phyloP scores from a whole-genome alignment of 192 early-diverging fungal genomes.

The Umbelopsis isabellina region DNA sequence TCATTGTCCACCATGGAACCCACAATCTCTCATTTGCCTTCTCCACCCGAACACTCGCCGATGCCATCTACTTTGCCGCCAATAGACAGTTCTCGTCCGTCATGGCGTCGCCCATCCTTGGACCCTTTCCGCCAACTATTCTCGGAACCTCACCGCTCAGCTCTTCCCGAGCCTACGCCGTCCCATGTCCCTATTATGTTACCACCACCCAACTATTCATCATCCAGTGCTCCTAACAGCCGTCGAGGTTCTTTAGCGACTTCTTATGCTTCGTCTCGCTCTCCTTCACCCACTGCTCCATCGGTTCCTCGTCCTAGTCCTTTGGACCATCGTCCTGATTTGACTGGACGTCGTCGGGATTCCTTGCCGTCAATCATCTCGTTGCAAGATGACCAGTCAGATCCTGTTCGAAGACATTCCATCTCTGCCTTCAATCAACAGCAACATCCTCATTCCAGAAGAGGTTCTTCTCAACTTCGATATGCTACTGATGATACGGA shows the following conservation, averaged over 20 bases:
- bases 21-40: slow-evolving; percentile 12
- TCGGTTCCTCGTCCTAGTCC: slow-evolving; percentile 27
- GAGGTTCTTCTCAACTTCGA: slow-evolving; percentile 31
- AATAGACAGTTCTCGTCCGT: slow-evolving; percentile 17
- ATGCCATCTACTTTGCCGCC: slow-evolving; percentile 17
- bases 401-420: slow-evolving; percentile 36
- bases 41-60: slow-evolving; percentile 16
- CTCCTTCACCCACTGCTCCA: slow-evolving; percentile 14
- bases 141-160: neutral
- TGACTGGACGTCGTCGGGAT: slow-evolving; percentile 42
- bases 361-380: slow-evolving; percentile 48
- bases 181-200: slow-evolving; percentile 8
- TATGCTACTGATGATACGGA: slow-evolving; percentile 18
- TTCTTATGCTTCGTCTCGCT: slow-evolving; percentile 15
- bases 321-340: slow-evolving; percentile 44
- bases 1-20: slow-evolving; percentile 1
- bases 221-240: slow-evolving; percentile 10
- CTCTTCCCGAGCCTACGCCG: neutral
- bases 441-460: slow-evolving; percentile 11
- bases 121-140: slow-evolving; percentile 10
- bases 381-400: slow-evolving; percentile 27
- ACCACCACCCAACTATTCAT: slow-evolving; percentile 4
- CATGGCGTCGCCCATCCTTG: slow-evolving; percentile 11
- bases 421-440: slow-evolving; percentile 21
- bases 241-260: slow-evolving; percentile 15